Conservation (phyloP, 345 rosid genomes). For the Brassica juncea region DNA sequence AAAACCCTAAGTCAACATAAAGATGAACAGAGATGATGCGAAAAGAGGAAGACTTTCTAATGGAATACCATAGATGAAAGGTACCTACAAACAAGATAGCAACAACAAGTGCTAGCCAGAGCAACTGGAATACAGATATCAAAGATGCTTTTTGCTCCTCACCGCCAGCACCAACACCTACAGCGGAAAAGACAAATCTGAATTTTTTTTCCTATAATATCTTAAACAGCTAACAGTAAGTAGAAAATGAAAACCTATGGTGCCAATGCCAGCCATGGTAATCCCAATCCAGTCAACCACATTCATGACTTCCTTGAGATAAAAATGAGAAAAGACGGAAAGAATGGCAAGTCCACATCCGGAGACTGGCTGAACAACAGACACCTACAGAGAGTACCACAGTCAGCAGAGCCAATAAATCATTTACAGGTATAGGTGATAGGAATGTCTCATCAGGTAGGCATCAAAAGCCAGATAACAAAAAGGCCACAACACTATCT, state of each 20-base stretch:
- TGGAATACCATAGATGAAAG: constrained; percentile 50
- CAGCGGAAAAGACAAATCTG: constrained; percentile 10
- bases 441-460: no score
- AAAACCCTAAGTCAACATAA: not conserved
- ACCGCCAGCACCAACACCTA: constrained; percentile 99
- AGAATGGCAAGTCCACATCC: constrained; percentile 98
- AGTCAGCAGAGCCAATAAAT: not conserved
- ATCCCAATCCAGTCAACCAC: constrained; percentile 94
- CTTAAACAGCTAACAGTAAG: not conserved
- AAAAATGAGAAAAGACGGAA: constrained; percentile 89
- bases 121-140: constrained; percentile 74
- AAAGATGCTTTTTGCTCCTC: constrained; percentile 79
- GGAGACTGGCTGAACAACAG: constrained; percentile 96
- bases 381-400: constrained; percentile 53
- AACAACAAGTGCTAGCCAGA: constrained; percentile 74
- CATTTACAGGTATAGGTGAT: no score
- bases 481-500: not conserved
- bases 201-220: not conserved
- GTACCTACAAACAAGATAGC: constrained; percentile 98
- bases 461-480: no score
- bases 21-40: constrained; percentile 10
- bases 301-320: constrained; percentile 92
- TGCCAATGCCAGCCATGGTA: constrained; percentile 90
- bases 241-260: constrained; percentile 61
- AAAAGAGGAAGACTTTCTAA: constrained; percentile 14